Evolutionary conservation across 208 protist species (phyloP).

Genomic region (Trichomonas gallinae): DNA sequence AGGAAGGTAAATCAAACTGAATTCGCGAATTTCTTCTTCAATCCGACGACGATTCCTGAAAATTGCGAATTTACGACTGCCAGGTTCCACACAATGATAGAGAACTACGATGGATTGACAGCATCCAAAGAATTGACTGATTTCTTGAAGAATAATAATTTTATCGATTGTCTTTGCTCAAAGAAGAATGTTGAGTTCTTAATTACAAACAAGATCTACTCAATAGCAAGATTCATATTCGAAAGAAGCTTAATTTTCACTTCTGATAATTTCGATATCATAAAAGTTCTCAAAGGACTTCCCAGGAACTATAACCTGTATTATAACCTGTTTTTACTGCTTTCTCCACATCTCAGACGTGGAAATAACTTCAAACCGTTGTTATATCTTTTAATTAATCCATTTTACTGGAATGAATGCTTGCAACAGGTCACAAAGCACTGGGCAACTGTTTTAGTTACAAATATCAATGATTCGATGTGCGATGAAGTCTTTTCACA

Average conservation of each 20-base stretch:
- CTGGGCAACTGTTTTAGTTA: neutral
- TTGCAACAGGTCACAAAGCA: neutral
- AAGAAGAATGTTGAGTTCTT: neutral
- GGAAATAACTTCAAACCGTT: neutral
- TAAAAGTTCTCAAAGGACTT: neutral
- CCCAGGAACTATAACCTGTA: neutral
- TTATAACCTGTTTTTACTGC: neutral
- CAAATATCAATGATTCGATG: neutral
- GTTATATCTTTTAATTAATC: neutral
- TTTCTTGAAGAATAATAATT: neutral
- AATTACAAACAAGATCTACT: neutral
- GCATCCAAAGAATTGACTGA: neutral
- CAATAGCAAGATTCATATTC: neutral
- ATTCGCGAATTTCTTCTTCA: neutral
- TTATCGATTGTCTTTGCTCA: neutral
- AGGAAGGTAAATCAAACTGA: neutral
- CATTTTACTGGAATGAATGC: neutral
- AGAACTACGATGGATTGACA: neutral
- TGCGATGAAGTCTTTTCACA: neutral
- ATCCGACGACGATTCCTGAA: neutral
- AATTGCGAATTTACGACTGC: neutral
- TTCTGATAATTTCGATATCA: neutral
- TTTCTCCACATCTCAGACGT: neutral
- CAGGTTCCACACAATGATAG: neutral
- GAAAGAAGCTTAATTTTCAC: neutral